These are phyloP conservation scores for Cymbopogon flexuosus DNA, from an alignment of 202 grass and related monocot species.

Conservation along the genomic window DNA sequence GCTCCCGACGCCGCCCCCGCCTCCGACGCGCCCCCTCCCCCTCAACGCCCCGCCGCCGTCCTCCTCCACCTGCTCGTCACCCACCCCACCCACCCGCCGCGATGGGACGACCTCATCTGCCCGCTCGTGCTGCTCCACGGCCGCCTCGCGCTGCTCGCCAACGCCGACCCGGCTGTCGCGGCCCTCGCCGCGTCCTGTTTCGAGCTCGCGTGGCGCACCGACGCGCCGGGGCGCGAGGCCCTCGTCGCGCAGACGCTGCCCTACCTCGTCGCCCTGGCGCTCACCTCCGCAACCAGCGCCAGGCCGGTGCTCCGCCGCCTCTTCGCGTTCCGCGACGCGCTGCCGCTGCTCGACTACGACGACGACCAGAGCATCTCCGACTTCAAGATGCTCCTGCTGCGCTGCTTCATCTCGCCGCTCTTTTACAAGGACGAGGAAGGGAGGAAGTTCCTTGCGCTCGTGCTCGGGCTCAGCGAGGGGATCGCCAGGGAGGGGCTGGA, in stretches of 20 bases:
- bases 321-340: constrained; percentile 64
- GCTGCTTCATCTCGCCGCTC: constrained; percentile 53
- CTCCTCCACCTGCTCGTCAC: constrained; percentile 58
- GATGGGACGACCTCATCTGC: constrained; percentile 47
- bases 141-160: constrained; percentile 42
- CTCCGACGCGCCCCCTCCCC: background rate
- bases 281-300: constrained; percentile 44
- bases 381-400: constrained; percentile 66
- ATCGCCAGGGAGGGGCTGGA: constrained; percentile 61
- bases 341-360: constrained; percentile 71
- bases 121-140: constrained; percentile 54
- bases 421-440: constrained; percentile 78
- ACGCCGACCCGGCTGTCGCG: constrained; percentile 50
- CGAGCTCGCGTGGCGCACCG: constrained; percentile 69
- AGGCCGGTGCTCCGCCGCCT: constrained; percentile 66
- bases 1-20: background rate
- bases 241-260: constrained; percentile 78
- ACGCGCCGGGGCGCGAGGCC: constrained; percentile 52
- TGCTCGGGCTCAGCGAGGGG: constrained; percentile 62
- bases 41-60: constrained; percentile 28
- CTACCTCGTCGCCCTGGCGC: constrained; percentile 66
- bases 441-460: constrained; percentile 54
- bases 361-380: constrained; percentile 76
- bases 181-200: constrained; percentile 59
- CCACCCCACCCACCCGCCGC: constrained; percentile 26